Evolutionary conservation across 768 basidiomycete species (phyloP).

Genomic region (Termitomyces bulborhizus): DNA sequence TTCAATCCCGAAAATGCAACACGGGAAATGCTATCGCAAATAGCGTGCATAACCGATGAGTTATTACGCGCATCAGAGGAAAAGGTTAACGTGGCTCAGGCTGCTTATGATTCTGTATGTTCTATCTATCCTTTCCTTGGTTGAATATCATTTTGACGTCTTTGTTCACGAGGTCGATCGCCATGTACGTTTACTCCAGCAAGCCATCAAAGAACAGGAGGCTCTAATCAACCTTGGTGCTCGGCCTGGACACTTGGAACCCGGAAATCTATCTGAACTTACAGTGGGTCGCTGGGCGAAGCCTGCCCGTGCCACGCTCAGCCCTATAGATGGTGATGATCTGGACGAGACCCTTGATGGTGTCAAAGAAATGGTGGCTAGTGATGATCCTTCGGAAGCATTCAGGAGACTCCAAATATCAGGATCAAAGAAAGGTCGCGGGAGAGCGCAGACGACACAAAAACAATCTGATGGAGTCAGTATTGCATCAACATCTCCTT

Average conservation of each 20-base stretch:
- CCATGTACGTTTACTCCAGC: constrained; percentile 72
- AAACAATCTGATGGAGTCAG: constrained; percentile 8
- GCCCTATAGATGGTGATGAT: constrained; percentile 31
- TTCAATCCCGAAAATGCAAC: constrained; percentile 29
- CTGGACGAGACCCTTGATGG: not conserved
- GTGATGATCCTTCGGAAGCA: constrained; percentile 1
- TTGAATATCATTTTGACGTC: constrained; percentile 4
- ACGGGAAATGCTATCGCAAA: constrained; percentile 46
- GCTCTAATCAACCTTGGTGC: constrained; percentile 33
- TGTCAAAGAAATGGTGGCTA: not conserved
- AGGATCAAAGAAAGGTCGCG: constrained; percentile 11
- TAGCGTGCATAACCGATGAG: constrained; percentile 57
- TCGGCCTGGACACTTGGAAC: constrained; percentile 28
- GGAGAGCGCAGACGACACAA: constrained; percentile 17
- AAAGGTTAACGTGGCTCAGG: constrained; percentile 69
- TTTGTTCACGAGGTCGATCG: constrained; percentile 56
- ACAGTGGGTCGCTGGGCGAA: constrained; percentile 48
- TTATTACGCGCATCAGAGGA: constrained; percentile 63
- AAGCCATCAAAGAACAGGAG: constrained; percentile 46
- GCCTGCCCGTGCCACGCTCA: constrained; percentile 34
- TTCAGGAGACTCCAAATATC: constrained; percentile 3
- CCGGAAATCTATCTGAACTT: constrained; percentile 57
- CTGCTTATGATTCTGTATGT: constrained; percentile 64
- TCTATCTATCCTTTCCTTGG: not conserved
- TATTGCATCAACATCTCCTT: constrained; percentile 14